Percentiles rank a stretch among this genome's conserved stretches.
Evolutionary conservation across 352 stramenopile species (phyloP).

Genomic region (Pelagophyceae sp.): DNA sequence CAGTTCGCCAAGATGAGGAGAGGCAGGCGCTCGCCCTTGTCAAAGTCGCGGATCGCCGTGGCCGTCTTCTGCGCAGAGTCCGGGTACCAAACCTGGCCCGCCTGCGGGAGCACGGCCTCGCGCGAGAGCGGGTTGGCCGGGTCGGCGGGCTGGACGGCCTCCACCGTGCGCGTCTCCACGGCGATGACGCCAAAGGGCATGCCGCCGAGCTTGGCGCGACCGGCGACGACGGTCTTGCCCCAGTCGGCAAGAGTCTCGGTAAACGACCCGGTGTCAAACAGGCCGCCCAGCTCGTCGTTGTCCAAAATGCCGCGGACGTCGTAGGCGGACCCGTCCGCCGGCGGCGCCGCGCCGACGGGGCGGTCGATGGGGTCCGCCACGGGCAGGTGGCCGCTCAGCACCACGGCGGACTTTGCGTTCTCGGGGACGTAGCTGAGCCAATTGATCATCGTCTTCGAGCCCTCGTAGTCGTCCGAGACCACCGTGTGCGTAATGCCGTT

Average conservation of each 20-base stretch:
- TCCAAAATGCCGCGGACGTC: conserved; percentile 88
- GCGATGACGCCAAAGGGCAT: conserved; percentile 97
- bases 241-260: conserved; percentile 94
- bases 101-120: conserved; percentile 91
- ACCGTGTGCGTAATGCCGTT: conserved; percentile 97
- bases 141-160: conserved; percentile 94
- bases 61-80: conserved; percentile 99
- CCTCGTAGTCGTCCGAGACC: conserved; percentile 92
- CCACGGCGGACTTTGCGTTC: conserved; percentile 51
- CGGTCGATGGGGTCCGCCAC: conserved; percentile 62
- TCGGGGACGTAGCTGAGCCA: conserved; percentile 98
- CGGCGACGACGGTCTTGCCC: conserved; percentile 98
- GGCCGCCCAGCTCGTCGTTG: conserved; percentile 64
- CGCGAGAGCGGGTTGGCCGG: conserved; percentile 91
- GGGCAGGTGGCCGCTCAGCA: conserved; percentile 43
- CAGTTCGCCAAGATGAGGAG: conserved; percentile 99
- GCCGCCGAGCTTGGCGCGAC: conserved; percentile 89
- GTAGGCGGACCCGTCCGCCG: conserved; percentile 79
- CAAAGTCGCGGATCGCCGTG: conserved; percentile 93
- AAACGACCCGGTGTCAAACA: conserved; percentile 95
- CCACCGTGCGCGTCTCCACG: conserved; percentile 93
- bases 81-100: conserved; percentile 98
- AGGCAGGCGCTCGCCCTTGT: conserved; percentile 93
- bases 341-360: conserved; percentile 78
- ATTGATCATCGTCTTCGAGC: conserved; percentile 75